These are phyloP conservation scores for Umbilicus rupestris DNA, from an alignment of 164 flowering plant species.

Conservation along the genomic window DNA sequence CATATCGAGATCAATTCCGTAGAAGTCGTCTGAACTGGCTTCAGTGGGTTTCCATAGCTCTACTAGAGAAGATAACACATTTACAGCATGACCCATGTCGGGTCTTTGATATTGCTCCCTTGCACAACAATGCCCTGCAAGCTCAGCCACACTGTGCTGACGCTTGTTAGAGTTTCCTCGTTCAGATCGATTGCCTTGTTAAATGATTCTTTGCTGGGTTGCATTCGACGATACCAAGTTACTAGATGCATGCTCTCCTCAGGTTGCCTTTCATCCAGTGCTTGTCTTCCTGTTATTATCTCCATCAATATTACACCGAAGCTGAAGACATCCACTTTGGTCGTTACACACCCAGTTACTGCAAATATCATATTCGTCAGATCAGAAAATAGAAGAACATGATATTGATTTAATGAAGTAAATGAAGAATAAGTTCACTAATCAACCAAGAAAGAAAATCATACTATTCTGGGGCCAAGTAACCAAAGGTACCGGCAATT, in stretches of 20 bases:
- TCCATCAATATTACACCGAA: slow-evolving; percentile 76
- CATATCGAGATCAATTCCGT: slow-evolving; percentile 63
- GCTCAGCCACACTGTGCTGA: slow-evolving; percentile 60
- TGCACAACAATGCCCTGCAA: slow-evolving; percentile 74
- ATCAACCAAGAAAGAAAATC: too few relatives aligned
- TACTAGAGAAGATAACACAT: slow-evolving; percentile 51
- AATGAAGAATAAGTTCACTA: too few relatives aligned
- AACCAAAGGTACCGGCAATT: too few relatives aligned
- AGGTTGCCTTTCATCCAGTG: slow-evolving; percentile 60
- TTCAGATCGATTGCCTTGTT: slow-evolving; percentile 40
- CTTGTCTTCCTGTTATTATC: slow-evolving; percentile 56
- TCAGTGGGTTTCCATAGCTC: slow-evolving; percentile 67
- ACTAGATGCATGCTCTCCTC: slow-evolving; percentile 76
- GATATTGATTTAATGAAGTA: too few relatives aligned
- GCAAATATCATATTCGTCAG: too few relatives aligned
- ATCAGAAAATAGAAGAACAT: too few relatives aligned
- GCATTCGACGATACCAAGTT: slow-evolving; percentile 64
- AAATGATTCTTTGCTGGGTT: slow-evolving; percentile 51
- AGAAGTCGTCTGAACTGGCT: slow-evolving; percentile 39
- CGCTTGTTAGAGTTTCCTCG: slow-evolving; percentile 49
- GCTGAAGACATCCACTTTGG: slow-evolving; percentile 63
- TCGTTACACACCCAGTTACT: too few relatives aligned
- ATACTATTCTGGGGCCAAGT: too few relatives aligned
- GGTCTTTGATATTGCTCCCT: slow-evolving; percentile 71
- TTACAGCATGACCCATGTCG: too few relatives aligned